Conservation (phyloP, 306 rosid species). For the Alnus rubra region DNA sequence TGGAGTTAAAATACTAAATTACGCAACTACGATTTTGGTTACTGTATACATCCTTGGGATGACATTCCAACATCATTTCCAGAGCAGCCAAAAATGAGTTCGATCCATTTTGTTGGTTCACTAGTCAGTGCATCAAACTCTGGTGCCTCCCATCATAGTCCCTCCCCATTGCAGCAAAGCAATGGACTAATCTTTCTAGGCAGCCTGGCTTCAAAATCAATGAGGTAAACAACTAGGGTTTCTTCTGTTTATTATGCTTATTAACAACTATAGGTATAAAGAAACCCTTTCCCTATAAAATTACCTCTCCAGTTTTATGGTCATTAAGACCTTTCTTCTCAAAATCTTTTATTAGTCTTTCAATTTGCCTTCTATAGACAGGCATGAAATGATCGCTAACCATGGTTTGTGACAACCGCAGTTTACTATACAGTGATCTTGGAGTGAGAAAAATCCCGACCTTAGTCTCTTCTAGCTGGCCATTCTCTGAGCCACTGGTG, state of each 20-base stretch:
- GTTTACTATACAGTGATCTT: slow-evolving; percentile 77
- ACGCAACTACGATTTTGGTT: neutral
- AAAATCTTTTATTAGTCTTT: slow-evolving; percentile 69
- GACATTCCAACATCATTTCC: neutral
- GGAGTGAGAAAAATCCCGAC: slow-evolving; percentile 79
- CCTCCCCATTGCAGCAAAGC: slow-evolving; percentile 31
- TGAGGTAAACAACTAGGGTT: slow-evolving; percentile 35
- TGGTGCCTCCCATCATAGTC: slow-evolving; percentile 9
- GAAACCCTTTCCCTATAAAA: slow-evolving; percentile 35
- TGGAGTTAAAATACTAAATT: neutral
- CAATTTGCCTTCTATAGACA: slow-evolving; percentile 75
- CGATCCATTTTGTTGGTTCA: slow-evolving; percentile 23
- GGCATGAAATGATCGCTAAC: slow-evolving; percentile 98
- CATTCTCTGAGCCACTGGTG: slow-evolving; percentile 42
- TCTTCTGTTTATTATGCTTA: slow-evolving; percentile 20
- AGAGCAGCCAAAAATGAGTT: slow-evolving; percentile 23
- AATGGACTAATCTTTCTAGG: slow-evolving; percentile 31
- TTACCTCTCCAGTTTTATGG: slow-evolving; percentile 31
- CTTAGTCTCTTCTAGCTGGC: slow-evolving; percentile 50
- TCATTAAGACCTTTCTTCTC: slow-evolving; percentile 47
- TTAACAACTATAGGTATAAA: slow-evolving; percentile 19
- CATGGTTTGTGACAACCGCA: slow-evolving; percentile 90
- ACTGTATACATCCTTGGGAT: neutral
- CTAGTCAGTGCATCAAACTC: slow-evolving; percentile 6
- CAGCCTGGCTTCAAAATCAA: slow-evolving; percentile 31